phyloP scores from a whole-genome alignment of 148 eudicot genomes.

The Mesembryanthemum crystallinum region DNA sequence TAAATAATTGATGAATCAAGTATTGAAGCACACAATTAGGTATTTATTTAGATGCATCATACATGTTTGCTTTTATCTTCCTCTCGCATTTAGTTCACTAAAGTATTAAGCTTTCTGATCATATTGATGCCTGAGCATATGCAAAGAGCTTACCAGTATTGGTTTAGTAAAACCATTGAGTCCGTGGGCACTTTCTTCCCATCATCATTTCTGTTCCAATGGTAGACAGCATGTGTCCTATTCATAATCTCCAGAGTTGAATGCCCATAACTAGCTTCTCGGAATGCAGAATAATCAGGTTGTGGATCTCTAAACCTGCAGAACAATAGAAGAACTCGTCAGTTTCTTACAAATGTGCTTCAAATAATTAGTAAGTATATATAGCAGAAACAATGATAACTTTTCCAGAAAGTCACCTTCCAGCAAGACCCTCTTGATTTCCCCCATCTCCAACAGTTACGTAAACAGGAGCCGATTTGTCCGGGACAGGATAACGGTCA shows the following conservation, averaged over 20 bases:
- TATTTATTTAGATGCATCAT: too few relatives aligned
- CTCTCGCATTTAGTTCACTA: too few relatives aligned
- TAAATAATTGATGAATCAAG: too few relatives aligned
- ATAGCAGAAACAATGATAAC: neutral
- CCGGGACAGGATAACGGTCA: slow-evolving; percentile 53
- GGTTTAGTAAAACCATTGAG: slow-evolving; percentile 60
- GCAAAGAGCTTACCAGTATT: slow-evolving; percentile 63
- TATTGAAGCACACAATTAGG: too few relatives aligned
- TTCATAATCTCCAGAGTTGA: slow-evolving; percentile 82
- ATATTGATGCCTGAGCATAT: neutral
- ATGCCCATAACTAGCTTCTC: slow-evolving; percentile 96
- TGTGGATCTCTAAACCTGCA: slow-evolving; percentile 88
- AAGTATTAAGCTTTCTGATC: too few relatives aligned
- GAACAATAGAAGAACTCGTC: neutral
- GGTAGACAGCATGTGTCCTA: slow-evolving; percentile 90
- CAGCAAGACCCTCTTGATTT: slow-evolving; percentile 94
- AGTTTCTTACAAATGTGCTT: neutral
- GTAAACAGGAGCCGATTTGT: slow-evolving; percentile 81
- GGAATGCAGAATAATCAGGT: slow-evolving; percentile 89
- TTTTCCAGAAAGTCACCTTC: slow-evolving; percentile 17
- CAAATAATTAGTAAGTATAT: neutral
- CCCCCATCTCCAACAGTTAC: slow-evolving; percentile 98
- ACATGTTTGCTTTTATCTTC: too few relatives aligned
- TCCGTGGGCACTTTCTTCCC: slow-evolving; percentile 68
- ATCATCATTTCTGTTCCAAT: slow-evolving; percentile 93